Base-by-base conservation (phyloP, 1,284 basidiomycete species). In the Ceratobasidium sp. region DNA sequence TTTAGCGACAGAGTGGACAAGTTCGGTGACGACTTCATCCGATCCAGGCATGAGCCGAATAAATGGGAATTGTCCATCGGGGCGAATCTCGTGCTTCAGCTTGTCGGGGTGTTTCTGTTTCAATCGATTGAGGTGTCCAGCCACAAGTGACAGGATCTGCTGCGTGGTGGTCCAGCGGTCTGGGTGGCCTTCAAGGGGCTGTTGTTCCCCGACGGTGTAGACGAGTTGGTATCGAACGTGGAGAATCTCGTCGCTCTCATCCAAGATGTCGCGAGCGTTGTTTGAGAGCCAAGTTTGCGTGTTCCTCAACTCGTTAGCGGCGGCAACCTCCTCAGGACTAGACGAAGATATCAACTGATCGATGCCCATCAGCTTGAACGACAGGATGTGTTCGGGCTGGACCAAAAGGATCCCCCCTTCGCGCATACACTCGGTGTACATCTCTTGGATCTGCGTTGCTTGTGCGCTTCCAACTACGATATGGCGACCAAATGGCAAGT, bases 331-430 rank as follows among this genome's bases (percentile, higher is more conserved):
- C 37, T 43, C 69, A 29, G 74, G 8, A 1, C 0, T 37, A 0
- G 59, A 51, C 22, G 48, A 27, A 9, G 54, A 9, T 9, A 82
- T 31, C 56, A 81, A 78, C 24, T 76, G 76, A 48, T 87, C 83
- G 22, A 86, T 77, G 0, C 80, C 81, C 81, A 85, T 83, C 8
- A 88, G 80, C 72, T 83, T 82, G 64, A 86, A 85, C 0, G 87
- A 88, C 0, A 88, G 80, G 0, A 87, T 81, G 51, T 88, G 87
- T 61, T 88, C 87, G 0, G 87, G 87, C 56, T 88, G 87, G 4
- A 81, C 78, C 0, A 88, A 79, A 0, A 88, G 78, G 29, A 88
- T 78, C 0, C 87, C 87, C 1, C 82, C 79, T 16, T 78, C 78
- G 2, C 65, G 74, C 74, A 81, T 80, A 77, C 87, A 88, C 53